Evolutionary conservation across 2,329 filamentous ascomycete species (phyloP).

Genomic region (Cladosporium sphaerospermum): DNA sequence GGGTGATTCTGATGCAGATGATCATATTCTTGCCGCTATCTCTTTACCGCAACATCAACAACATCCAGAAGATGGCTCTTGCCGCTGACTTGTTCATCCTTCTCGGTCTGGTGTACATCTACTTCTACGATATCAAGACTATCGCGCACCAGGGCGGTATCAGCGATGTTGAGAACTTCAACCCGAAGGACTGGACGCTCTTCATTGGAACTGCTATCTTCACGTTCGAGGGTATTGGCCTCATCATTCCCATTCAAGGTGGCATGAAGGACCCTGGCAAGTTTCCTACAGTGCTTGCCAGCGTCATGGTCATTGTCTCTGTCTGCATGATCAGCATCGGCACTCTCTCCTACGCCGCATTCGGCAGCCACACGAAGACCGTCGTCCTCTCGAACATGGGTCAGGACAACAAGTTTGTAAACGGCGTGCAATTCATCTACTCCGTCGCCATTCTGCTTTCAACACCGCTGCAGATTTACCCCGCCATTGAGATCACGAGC

Average conservation of each 20-base stretch:
- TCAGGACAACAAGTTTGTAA: slow-evolving; percentile 91
- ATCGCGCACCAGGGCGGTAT: slow-evolving; percentile 66
- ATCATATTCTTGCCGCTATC: slow-evolving; percentile 91
- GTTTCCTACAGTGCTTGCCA: slow-evolving; percentile 80
- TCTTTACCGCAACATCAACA: slow-evolving; percentile 90
- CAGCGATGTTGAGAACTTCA: slow-evolving; percentile 85
- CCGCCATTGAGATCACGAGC: slow-evolving; percentile 92
- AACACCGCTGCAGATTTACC: slow-evolving; percentile 94
- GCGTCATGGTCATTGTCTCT: slow-evolving; percentile 93
- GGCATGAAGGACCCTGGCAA: slow-evolving; percentile 89
- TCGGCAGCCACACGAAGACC: slow-evolving; percentile 90
- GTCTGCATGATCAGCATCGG: slow-evolving; percentile 86
- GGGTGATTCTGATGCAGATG: slow-evolving; percentile 90
- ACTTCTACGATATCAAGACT: slow-evolving; percentile 89
- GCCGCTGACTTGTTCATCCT: slow-evolving; percentile 93
- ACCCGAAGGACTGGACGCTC: slow-evolving; percentile 84
- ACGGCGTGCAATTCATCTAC: slow-evolving; percentile 92
- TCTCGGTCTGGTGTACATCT: slow-evolving; percentile 84
- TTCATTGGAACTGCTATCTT: slow-evolving; percentile 99
- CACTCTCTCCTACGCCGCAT: slow-evolving; percentile 90
- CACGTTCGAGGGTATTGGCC: slow-evolving; percentile 94
- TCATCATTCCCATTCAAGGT: slow-evolving; percentile 97
- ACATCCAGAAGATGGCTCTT: slow-evolving; percentile 90
- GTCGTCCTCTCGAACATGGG: slow-evolving; percentile 94
- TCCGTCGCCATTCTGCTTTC: slow-evolving; percentile 95